These are phyloP conservation scores for Daldinia childiae DNA, from an alignment of 495 filamentous ascomycete genomes.

Conservation along the genomic window DNA sequence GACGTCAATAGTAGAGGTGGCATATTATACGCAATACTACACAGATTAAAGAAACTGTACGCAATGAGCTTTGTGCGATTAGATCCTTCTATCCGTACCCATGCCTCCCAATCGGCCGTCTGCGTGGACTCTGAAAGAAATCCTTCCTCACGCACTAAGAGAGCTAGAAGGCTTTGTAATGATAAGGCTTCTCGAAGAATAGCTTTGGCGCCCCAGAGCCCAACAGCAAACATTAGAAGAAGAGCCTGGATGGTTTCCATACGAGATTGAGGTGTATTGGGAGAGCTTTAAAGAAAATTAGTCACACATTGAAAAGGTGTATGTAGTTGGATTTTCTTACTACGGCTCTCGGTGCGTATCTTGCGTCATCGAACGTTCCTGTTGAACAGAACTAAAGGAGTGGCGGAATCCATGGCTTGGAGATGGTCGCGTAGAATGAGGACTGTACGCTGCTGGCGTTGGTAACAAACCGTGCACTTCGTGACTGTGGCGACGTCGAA, in stretches of 20 bases:
- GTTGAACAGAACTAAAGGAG: slow-evolving; percentile 61
- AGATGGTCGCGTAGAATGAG: slow-evolving; percentile 61
- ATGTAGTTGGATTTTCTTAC: slow-evolving; percentile 42
- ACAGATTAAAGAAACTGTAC: slow-evolving; percentile 68
- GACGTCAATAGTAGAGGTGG: slow-evolving; percentile 67
- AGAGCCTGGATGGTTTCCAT: slow-evolving; percentile 67
- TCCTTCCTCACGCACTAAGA: slow-evolving; percentile 64
- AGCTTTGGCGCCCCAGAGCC: slow-evolving; percentile 65
- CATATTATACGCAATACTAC: slow-evolving; percentile 67
- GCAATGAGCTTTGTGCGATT: slow-evolving; percentile 67
- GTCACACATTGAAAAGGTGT: slow-evolving; percentile 3
- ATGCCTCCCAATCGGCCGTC: slow-evolving; percentile 65
- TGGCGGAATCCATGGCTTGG: slow-evolving; percentile 61
- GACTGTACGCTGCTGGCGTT: slow-evolving; percentile 60
- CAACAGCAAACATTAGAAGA: slow-evolving; percentile 64
- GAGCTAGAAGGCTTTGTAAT: slow-evolving; percentile 62
- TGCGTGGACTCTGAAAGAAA: slow-evolving; percentile 54
- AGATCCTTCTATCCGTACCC: slow-evolving; percentile 63
- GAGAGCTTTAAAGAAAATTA: slow-evolving; percentile 52
- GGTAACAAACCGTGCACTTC: slow-evolving; percentile 60
- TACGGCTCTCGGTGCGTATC: slow-evolving; percentile 63
- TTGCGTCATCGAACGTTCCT: slow-evolving; percentile 61
- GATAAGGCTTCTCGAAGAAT: slow-evolving; percentile 66
- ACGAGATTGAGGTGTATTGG: slow-evolving; percentile 62
- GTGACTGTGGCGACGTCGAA: slow-evolving; percentile 61